These are phyloP conservation scores for Tagetes patula DNA, from an alignment of 129 eudicot species.

Conservation along the genomic window DNA sequence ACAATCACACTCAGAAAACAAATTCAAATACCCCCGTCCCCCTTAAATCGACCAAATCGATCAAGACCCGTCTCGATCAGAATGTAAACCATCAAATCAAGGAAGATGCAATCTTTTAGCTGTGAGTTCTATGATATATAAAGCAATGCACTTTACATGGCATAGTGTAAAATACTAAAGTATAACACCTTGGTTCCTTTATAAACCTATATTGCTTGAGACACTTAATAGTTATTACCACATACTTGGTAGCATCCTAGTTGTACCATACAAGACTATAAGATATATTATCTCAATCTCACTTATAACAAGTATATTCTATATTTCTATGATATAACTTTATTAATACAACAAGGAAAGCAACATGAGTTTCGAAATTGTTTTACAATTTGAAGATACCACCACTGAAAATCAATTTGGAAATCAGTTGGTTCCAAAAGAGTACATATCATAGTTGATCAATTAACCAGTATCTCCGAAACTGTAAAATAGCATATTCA, in stretches of 20 bases:
- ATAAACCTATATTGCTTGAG: background rate
- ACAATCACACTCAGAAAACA: background rate
- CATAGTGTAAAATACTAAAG: background rate
- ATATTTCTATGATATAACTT: background rate
- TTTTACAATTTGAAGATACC: background rate
- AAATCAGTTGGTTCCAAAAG: background rate
- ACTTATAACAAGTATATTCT: background rate
- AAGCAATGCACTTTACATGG: background rate
- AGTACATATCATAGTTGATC: background rate
- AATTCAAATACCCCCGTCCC: background rate
- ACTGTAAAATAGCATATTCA: background rate
- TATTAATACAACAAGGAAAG: background rate
- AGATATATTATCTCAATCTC: background rate
- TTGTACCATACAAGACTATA: constrained; percentile 9
- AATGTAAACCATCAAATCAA: background rate
- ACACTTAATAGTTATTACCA: background rate
- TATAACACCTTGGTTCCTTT: background rate
- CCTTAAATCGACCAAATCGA: background rate
- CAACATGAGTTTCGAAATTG: background rate
- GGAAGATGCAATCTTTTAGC: background rate
- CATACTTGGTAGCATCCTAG: constrained; percentile 2
- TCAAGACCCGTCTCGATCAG: background rate
- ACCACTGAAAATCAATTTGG: background rate
- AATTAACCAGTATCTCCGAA: background rate
- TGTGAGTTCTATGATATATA: background rate